These are phyloP conservation scores for Beauveria scarabaeidicola DNA, from an alignment of 2,329 filamentous ascomycete genomes.

Conservation along the genomic window DNA sequence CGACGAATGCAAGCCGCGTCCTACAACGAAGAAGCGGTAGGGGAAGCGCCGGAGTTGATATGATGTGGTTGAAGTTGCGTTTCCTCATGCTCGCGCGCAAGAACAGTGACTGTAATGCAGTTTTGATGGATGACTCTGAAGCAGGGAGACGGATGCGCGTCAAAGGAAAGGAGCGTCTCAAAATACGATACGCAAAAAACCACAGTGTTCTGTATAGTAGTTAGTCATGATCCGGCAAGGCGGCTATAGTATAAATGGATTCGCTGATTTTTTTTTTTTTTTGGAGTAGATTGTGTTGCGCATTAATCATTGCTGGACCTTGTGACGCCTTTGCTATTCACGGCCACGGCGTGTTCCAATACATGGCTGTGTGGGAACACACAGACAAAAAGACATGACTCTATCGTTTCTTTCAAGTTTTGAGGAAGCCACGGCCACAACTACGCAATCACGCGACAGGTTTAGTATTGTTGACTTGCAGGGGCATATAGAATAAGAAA, in stretches of 20 bases:
- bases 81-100: no score
- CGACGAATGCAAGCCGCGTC: constrained; percentile 55
- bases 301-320: neutral
- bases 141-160: neutral
- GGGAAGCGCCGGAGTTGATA: neutral
- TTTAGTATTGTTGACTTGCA: neutral
- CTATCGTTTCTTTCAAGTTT: no score
- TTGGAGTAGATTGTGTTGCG: neutral
- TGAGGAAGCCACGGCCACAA: no score
- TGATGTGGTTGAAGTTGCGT: neutral
- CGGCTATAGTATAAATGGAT: neutral
- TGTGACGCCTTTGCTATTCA: neutral
- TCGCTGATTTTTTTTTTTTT: neutral
- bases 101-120: neutral
- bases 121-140: neutral
- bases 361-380: neutral
- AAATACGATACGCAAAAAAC: neutral
- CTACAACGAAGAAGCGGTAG: constrained; percentile 51
- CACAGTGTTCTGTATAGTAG: constrained; percentile 5
- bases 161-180: neutral
- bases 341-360: neutral
- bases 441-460: neutral
- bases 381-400: no score
- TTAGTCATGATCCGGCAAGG: constrained; percentile 3
- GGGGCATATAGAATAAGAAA: neutral